These are phyloP conservation scores for Arachnomyces sp. DNA, from an alignment of 2,329 filamentous ascomycete genomes.

Conservation along the genomic window DNA sequence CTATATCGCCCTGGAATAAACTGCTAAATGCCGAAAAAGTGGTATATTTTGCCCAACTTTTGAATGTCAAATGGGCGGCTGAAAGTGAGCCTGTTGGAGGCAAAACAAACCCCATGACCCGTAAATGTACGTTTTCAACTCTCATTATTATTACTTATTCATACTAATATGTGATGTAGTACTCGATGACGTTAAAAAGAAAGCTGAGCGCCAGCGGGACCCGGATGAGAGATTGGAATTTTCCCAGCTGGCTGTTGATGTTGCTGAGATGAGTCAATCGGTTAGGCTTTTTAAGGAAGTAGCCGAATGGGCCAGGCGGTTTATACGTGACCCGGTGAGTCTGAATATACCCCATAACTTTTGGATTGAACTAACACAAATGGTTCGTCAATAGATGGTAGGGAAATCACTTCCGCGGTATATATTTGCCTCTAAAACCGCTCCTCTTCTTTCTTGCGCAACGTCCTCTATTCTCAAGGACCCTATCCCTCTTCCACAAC, in stretches of 20 bases:
- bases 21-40: background rate
- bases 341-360: background rate
- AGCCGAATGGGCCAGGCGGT: constrained; percentile 6
- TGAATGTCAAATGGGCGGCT: constrained; percentile 6
- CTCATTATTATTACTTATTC: background rate
- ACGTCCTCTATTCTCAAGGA: background rate
- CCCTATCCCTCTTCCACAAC: constrained; percentile 4
- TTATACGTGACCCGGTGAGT: constrained; percentile 10
- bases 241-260: constrained; percentile 1
- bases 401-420: background rate
- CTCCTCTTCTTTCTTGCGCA: constrained; percentile 4
- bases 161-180: constrained; percentile 1
- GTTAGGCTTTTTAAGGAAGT: constrained; percentile 5
- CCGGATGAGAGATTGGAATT: background rate
- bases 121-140: constrained; percentile 1
- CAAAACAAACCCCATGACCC: background rate
- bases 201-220: constrained; percentile 4
- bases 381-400: background rate
- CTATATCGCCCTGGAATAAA: background rate
- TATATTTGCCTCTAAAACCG: background rate
- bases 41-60: background rate
- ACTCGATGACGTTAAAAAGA: constrained; percentile 3
- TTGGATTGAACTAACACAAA: background rate
- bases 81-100: background rate
- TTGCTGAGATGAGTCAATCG: constrained; percentile 2